phyloP scores from a whole-genome alignment of 176 grass and related monocot species.

The Thalia dealbata region DNA sequence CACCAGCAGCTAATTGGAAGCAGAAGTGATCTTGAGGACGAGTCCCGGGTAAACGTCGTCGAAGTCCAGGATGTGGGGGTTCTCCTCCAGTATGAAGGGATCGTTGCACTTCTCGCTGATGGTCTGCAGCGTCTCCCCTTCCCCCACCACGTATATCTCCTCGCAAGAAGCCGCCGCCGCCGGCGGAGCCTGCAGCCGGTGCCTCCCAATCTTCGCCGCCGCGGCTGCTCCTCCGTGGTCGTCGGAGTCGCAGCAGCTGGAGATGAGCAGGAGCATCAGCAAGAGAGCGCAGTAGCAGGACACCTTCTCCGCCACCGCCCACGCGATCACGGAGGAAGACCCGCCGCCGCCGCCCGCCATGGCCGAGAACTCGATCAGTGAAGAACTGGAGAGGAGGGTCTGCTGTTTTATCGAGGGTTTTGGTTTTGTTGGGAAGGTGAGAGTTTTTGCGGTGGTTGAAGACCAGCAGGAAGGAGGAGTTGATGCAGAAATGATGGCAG shows the following conservation, averaged over 20 bases:
- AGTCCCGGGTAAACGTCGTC: conserved; percentile 12
- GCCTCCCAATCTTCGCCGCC: neutral
- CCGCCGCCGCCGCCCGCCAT: no score
- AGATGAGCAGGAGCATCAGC: neutral
- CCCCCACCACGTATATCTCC: conserved; percentile 7
- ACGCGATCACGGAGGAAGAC: neutral
- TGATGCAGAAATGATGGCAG: no score
- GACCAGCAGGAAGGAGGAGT: no score
- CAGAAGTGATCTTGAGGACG: conserved; percentile 1
- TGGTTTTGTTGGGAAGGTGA: no score
- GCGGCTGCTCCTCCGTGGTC: neutral
- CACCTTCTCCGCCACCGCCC: conserved; percentile 14
- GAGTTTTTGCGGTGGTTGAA: no score
- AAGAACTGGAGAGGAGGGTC: no score
- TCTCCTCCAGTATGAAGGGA: conserved; percentile 15
- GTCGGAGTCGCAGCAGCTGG: neutral
- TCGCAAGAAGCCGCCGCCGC: neutral
- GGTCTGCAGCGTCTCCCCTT: conserved; percentile 13
- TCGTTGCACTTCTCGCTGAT: conserved; percentile 8
- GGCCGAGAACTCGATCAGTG: no score
- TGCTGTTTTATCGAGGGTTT: no score
- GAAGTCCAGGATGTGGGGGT: conserved; percentile 9
- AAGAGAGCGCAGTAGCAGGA: conserved; percentile 7
- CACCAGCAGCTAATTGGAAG: no score
- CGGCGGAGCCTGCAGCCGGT: neutral